Evolutionary conservation across 1,139 yeast species (phyloP), one percentile per base, ranked within the genome.

Genomic region (Sugiyamaella grinbergsii): DNA sequence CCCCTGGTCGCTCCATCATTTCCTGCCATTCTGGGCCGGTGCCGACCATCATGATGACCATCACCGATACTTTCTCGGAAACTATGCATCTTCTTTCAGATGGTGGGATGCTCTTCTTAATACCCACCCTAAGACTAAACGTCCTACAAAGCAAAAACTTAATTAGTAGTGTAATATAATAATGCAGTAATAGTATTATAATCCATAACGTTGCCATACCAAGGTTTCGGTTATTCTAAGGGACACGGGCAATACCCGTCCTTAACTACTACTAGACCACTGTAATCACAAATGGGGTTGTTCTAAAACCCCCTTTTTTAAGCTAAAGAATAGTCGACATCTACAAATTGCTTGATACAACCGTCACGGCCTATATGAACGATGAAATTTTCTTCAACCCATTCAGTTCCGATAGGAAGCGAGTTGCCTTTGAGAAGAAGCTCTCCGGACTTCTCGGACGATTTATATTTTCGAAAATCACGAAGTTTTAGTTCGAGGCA

Each of bases 31-130:
- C 72, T 91, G 98, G 98, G 96, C 98, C 18, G 98, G 98, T 55
- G 97, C 98, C 20, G 97, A 88, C 64, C 98, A 91, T 70, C 98
- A 91, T 67, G 98, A 91, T 68, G 89, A 87, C 67, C 98, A 91
- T 68, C 98, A 91, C 69, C 95, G 88, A 66, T 89, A 83, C 71
- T 91, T 91, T 71, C 82, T 82, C 60, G 97, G 97, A 52, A 89
- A 90, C 72, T 91, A 89, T 69, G 94, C 97, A 22, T 85, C 95
- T 51, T 82, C 93, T 31, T 91, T 91, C 78, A 82, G 96, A 72
- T 87, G 94, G 86, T 89, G 95, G 94, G 98, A 91, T 72, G 83
- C 74, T 68, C 62, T 81, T 55, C 73, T 91, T 62, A 83, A 83
- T 60, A 91, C 98, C 23, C 54, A 59, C 38, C 63, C 63, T 20